These are phyloP conservation scores for Tylopilus felleus DNA, from an alignment of 768 basidiomycete genomes.

Conservation along the genomic window DNA sequence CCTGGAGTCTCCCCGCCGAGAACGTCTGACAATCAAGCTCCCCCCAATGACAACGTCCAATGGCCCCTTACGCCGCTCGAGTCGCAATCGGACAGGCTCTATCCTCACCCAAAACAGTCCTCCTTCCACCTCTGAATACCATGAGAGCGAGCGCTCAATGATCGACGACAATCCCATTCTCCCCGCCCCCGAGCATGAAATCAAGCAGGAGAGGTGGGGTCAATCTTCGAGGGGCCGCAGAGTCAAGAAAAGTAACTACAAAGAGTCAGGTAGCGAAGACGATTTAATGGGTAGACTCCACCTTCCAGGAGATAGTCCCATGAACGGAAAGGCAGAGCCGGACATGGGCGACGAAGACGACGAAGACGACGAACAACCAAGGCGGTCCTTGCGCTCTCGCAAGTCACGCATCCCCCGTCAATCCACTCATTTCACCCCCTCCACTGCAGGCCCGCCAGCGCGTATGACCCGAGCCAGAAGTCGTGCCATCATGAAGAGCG, in stretches of 20 bases:
- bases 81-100: conserved; percentile 21
- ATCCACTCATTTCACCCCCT: conserved; percentile 7
- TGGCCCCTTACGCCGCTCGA: conserved; percentile 24
- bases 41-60: conserved; percentile 19
- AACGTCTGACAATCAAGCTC: conserved; percentile 21
- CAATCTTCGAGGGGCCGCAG: conserved; percentile 41
- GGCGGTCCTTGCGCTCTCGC: conserved; percentile 14
- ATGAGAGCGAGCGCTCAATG: conserved; percentile 32
- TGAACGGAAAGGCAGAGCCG: conserved; percentile 20
- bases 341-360: conserved; percentile 32
- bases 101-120: conserved; percentile 23
- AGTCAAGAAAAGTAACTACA: conserved; percentile 38
- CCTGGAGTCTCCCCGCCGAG: conserved; percentile 23
- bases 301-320: conserved; percentile 6
- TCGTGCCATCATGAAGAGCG: conserved; percentile 37
- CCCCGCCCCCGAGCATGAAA: not conserved
- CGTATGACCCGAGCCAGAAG: conserved; percentile 27
- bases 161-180: conserved; percentile 24
- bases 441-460: not conserved
- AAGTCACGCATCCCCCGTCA: conserved; percentile 25
- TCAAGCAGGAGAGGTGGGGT: conserved; percentile 11
- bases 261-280: conserved; percentile 46
- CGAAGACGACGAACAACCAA: conserved; percentile 28
- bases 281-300: conserved; percentile 24
- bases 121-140: conserved; percentile 32